A percentile compares a stretch with the other conserved stretches of the same genome.
These are phyloP conservation scores for Penicillium lagena DNA, from an alignment of 495 filamentous ascomycete genomes.

Conservation along the genomic window DNA sequence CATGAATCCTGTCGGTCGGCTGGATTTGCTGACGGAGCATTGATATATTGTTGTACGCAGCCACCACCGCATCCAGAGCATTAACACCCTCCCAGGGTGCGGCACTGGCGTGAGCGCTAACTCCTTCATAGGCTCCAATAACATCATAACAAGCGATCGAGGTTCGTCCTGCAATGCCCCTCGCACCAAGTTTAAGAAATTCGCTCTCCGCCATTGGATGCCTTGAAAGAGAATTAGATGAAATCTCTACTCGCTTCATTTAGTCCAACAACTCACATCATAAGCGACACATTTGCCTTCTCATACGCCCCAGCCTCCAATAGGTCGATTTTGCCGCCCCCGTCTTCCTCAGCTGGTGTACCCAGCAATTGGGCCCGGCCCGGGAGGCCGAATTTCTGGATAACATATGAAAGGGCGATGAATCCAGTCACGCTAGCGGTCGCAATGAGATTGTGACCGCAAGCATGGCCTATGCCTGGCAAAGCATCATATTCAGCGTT, in stretches of 20 bases:
- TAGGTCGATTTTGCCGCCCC: slow-evolving; percentile 60
- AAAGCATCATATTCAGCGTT: slow-evolving; percentile 50
- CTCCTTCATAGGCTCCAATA: slow-evolving; percentile 26
- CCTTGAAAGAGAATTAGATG: slow-evolving; percentile 6
- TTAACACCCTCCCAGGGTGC: slow-evolving; percentile 60
- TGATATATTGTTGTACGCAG: slow-evolving; percentile 55
- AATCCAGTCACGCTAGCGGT: slow-evolving; percentile 54
- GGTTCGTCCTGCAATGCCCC: slow-evolving; percentile 25
- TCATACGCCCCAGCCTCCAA: slow-evolving; percentile 58
- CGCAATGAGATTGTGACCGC: slow-evolving; percentile 66
- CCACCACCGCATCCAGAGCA: slow-evolving; percentile 55
- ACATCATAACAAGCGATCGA: slow-evolving; percentile 37
- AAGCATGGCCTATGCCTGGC: slow-evolving; percentile 58
- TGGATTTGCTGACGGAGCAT: slow-evolving; percentile 59
- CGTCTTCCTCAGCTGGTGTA: slow-evolving; percentile 66
- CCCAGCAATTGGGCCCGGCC: slow-evolving; percentile 60
- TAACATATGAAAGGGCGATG: slow-evolving; percentile 46
- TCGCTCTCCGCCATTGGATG: slow-evolving; percentile 23
- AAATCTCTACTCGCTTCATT: no score
- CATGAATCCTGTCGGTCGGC: slow-evolving; percentile 53
- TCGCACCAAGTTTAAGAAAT: slow-evolving; percentile 18
- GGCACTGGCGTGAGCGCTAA: slow-evolving; percentile 50
- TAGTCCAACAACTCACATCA: slow-evolving; percentile 39
- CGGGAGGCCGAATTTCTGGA: slow-evolving; percentile 37
- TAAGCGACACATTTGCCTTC: slow-evolving; percentile 58